Conservation (phyloP, 768 basidiomycete species). For the Mycena sanguinolenta region DNA sequence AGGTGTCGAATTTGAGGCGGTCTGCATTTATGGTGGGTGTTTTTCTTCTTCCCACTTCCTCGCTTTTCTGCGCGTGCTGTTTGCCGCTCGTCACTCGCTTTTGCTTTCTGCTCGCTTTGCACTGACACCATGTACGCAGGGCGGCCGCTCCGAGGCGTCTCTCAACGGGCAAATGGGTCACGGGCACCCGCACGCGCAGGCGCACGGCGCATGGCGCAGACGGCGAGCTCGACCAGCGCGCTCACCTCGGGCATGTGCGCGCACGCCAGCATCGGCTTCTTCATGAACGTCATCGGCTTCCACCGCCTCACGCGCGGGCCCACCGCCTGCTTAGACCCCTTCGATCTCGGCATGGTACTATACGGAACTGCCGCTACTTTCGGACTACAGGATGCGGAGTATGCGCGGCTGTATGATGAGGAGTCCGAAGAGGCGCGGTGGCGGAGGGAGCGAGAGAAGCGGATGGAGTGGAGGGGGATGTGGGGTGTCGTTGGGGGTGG, state of each 20-base stretch:
- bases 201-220: conserved; percentile 43
- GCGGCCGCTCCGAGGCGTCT: conserved; percentile 82
- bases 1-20: conserved; percentile 94
- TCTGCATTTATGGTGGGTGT: conserved; percentile 85
- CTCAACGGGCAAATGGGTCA: conserved; percentile 83
- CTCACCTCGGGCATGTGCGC: conserved; percentile 60
- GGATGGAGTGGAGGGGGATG: conserved; percentile 47
- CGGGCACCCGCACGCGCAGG: conserved; percentile 72
- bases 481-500: no score
- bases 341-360: conserved; percentile 86
- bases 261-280: conserved; percentile 72
- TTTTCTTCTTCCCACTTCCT: neutral
- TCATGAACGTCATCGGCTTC: conserved; percentile 93
- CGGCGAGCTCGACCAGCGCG: conserved; percentile 60
- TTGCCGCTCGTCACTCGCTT: no score
- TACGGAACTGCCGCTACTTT: conserved; percentile 91
- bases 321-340: conserved; percentile 92
- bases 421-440: conserved; percentile 84
- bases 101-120: neutral
- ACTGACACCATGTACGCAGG: conserved; percentile 49
- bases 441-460: conserved; percentile 70
- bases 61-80: no score
- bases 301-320: no score
- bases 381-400: conserved; percentile 93
- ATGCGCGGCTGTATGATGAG: conserved; percentile 91